Conservation (phyloP, 139 green algal species). For the Pleodorina starrii region DNA sequence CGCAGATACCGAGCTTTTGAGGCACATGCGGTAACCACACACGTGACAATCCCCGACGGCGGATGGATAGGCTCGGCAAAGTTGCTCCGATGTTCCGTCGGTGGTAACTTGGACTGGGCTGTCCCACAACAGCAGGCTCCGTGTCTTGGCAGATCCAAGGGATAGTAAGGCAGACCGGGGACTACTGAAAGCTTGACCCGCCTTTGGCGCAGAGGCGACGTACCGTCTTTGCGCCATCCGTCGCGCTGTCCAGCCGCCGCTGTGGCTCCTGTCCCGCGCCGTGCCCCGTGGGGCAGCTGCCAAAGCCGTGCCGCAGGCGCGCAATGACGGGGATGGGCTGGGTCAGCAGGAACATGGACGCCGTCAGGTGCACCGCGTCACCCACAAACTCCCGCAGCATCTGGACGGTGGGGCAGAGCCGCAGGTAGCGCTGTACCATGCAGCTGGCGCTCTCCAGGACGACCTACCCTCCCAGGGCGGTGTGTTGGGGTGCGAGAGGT, state of each 20-base stretch:
- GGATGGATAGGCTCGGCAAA: no score
- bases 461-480: no score
- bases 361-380: slow-evolving; percentile 1
- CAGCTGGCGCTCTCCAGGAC: neutral
- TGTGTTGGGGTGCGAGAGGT: no score
- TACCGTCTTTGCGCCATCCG: neutral
- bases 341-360: slow-evolving; percentile 29
- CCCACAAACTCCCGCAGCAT: slow-evolving; percentile 37
- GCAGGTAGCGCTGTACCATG: slow-evolving; percentile 38
- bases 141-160: neutral
- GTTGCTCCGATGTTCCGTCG: no score
- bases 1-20: no score
- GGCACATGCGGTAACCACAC: no score
- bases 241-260: neutral
- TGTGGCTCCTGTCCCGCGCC: neutral
- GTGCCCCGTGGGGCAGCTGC: neutral
- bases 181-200: no score
- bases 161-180: neutral
- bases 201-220: no score
- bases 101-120: no score
- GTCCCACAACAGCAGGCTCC: neutral
- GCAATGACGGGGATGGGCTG: slow-evolving; percentile 23
- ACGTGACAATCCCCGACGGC: no score
- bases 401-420: slow-evolving; percentile 1
- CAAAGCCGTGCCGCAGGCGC: neutral